Evolutionary conservation across 441 rosid genomes (phyloP).

Genomic region (Kokia cookei): DNA sequence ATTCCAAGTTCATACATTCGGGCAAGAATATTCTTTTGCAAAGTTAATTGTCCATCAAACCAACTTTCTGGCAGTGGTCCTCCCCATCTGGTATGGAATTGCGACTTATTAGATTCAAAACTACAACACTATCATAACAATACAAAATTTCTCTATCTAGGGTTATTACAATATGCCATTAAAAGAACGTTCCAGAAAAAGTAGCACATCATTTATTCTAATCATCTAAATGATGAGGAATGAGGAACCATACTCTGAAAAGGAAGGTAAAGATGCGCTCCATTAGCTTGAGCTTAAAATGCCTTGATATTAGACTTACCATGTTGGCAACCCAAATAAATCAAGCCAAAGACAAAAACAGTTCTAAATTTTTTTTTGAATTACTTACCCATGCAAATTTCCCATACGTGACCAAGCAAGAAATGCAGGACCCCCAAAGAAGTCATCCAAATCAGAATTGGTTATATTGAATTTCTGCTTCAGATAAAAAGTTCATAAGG

Average conservation of each 20-base stretch:
- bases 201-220: background rate
- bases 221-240: background rate
- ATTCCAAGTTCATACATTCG: slow-evolving; percentile 75
- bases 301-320: background rate
- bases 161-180: background rate
- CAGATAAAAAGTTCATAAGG: slow-evolving; percentile 14
- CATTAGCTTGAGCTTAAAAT: background rate
- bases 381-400: slow-evolving; percentile 60
- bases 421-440: slow-evolving; percentile 82
- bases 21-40: slow-evolving; percentile 58
- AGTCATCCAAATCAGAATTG: slow-evolving; percentile 49
- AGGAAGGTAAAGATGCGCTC: background rate
- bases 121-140: background rate
- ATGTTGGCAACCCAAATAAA: slow-evolving; percentile 1
- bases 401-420: slow-evolving; percentile 82
- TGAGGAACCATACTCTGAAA: background rate
- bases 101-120: background rate
- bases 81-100: slow-evolving; percentile 51
- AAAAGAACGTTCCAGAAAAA: slow-evolving; percentile 6
- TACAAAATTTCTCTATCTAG: background rate
- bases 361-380: slow-evolving; percentile 1
- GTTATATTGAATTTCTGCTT: slow-evolving; percentile 57
- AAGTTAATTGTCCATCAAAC: slow-evolving; percentile 49
- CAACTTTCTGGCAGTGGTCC: slow-evolving; percentile 73
- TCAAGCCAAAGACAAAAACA: background rate